Evolutionary conservation across 2,329 filamentous ascomycete species (phyloP).

Genomic region (Aspergillus niger): DNA sequence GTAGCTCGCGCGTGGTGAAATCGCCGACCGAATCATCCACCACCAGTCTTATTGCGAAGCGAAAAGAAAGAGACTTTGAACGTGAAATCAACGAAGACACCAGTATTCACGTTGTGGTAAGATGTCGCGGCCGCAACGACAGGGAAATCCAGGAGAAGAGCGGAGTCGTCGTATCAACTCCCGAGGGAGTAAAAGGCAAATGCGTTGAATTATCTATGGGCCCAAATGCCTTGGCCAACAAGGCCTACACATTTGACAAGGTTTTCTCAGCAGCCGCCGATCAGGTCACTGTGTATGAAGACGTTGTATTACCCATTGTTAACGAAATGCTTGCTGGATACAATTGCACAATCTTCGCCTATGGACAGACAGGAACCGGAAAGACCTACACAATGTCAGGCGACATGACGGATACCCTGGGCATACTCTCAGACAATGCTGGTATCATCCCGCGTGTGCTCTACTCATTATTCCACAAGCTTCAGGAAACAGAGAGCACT

Average conservation of each 20-base stretch:
- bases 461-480: constrained; percentile 80
- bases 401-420: constrained; percentile 85
- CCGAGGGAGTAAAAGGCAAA: constrained; percentile 81
- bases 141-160: constrained; percentile 94
- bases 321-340: constrained; percentile 95
- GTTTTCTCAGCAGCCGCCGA: constrained; percentile 95
- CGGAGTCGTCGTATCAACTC: constrained; percentile 80
- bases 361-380: constrained; percentile 95
- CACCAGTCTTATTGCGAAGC: constrained; percentile 64
- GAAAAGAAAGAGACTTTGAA: constrained; percentile 85
- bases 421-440: constrained; percentile 84
- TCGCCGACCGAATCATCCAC: constrained; percentile 48
- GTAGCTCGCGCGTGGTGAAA: constrained; percentile 39
- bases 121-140: constrained; percentile 89
- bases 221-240: constrained; percentile 87
- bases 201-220: constrained; percentile 88
- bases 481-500: constrained; percentile 80
- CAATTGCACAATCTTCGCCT: constrained; percentile 98
- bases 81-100: constrained; percentile 74
- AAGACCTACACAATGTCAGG: constrained; percentile 99
- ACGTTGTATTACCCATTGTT: constrained; percentile 88
- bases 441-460: constrained; percentile 94
- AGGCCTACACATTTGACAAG: constrained; percentile 94
- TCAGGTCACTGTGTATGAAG: constrained; percentile 90
- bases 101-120: constrained; percentile 96